Base-by-base conservation (phyloP, 306 rosid species). In the Gynostemma pentaphyllum region DNA sequence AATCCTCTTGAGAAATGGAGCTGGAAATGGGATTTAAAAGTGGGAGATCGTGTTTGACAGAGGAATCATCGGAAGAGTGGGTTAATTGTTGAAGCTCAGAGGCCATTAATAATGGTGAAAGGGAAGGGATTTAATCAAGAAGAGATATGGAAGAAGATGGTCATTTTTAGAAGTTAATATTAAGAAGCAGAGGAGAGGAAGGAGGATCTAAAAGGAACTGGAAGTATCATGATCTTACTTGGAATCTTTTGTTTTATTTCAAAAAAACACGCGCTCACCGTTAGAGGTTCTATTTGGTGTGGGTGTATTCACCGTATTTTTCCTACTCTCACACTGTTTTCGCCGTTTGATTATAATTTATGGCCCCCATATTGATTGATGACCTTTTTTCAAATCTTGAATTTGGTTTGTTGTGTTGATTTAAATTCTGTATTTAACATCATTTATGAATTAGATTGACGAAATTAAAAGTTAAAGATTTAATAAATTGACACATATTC, bases 1-100 rank as follows among this genome's bases (percentile, higher is more conserved):
- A 68, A 60, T 27, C 79, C 22, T 72, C 78, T 36, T 63, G 16
- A 42, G 79, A 40, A 50, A 68, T 40, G 2, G 68, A 21, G 51
- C 24, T 18, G 44, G 87, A 48, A 6, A 79, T 88, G 18, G 90
- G 64, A 54, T 79, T 88, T 30, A 88, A 92, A 0, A 94, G 94
- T 19, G 96, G 99, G 27, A 79, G 84, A 49, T 88, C 86, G 18
- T 86, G 62, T 37, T 51, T 37, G 37, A 28, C 56, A 8, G 69
- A 50, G n/a, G 56, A 70, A 1, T 68, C 72, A n/a, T 67, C 77
- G 9, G 56, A 64, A 15, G 55, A 15, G 46, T 67, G 13, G 36
- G 78, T 79, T 22, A 84, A 74, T 76, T 78, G 90, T 45, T 81
- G 75, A 70, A 94, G 97, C 54, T 94, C 95, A 24, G 86, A 67